These are phyloP conservation scores for Magnolia changhungtana DNA, from an alignment of 164 flowering plant genomes.

Conservation along the genomic window DNA sequence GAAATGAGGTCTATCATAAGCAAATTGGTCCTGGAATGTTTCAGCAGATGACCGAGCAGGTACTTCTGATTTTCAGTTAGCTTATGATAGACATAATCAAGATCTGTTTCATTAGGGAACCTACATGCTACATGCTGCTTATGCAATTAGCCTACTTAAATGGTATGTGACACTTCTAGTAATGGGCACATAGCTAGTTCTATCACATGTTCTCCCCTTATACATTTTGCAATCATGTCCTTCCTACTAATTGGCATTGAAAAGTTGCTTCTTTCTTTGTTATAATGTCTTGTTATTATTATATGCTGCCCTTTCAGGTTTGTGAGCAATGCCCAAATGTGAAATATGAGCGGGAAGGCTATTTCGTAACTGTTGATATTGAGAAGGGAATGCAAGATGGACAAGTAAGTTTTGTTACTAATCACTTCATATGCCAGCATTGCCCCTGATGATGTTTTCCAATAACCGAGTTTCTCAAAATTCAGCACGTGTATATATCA, in stretches of 20 bases:
- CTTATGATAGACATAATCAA: not conserved
- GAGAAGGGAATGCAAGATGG: constrained; percentile 99
- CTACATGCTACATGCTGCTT: not conserved
- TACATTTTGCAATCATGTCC: not conserved
- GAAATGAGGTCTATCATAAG: constrained; percentile 96
- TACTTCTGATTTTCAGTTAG: constrained; percentile 15
- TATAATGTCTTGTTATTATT: too few relatives aligned
- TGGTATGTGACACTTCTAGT: not conserved
- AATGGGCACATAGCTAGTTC: not conserved
- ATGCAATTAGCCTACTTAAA: not conserved
- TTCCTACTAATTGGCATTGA: not conserved
- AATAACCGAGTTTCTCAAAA: not conserved
- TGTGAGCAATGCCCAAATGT: constrained; percentile 95
- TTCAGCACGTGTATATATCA: too few relatives aligned
- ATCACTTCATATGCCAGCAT: not conserved
- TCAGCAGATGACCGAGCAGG: constrained; percentile 99
- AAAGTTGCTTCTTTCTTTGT: not conserved
- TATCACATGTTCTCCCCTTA: not conserved
- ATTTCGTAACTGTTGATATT: constrained; percentile 88
- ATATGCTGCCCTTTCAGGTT: constrained; percentile 43
- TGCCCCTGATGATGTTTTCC: not conserved
- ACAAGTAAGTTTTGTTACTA: constrained; percentile 51
- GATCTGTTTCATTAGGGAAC: not conserved
- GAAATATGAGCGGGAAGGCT: constrained; percentile 90
- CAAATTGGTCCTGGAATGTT: constrained; percentile 99